These are phyloP conservation scores for Kodamaea hsintzibuensis DNA, from an alignment of 805 yeast genomes.

Conservation along the genomic window DNA sequence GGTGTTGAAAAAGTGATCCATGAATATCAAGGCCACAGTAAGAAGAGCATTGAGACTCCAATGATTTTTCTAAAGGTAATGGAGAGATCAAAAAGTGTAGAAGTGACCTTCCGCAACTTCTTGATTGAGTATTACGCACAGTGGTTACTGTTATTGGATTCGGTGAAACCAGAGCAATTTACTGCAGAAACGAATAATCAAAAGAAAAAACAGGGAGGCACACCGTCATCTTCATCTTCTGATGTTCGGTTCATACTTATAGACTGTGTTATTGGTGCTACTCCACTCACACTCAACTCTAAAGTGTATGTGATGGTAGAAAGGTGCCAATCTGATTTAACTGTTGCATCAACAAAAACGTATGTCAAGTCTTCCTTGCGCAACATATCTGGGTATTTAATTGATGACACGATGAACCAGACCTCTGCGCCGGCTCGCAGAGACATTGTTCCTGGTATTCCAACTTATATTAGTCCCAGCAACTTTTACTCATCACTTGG, in stretches of 20 bases:
- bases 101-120: conserved; percentile 48
- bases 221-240: conserved; percentile 10
- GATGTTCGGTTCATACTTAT: conserved; percentile 39
- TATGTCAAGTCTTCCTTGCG: conserved; percentile 49
- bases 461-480: conserved; percentile 29
- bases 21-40: conserved; percentile 20
- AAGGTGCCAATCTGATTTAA: conserved; percentile 55
- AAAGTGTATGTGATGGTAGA: conserved; percentile 52
- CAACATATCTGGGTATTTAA: conserved; percentile 51
- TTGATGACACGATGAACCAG: conserved; percentile 54
- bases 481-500: conserved; percentile 49
- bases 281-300: conserved; percentile 61
- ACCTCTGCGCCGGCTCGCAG: conserved; percentile 10
- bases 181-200: neutral
- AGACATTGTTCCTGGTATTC: neutral
- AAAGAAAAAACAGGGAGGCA: neutral
- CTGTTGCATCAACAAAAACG: conserved; percentile 31
- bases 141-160: conserved; percentile 41
- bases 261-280: conserved; percentile 61
- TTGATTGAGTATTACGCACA: conserved; percentile 58
- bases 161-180: neutral
- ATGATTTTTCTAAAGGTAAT: conserved; percentile 22
- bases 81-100: conserved; percentile 36
- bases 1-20: conserved; percentile 16
- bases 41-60: conserved; percentile 17